Evolutionary conservation across 495 filamentous ascomycete species (phyloP), one percentile per base, ranked within the genome.

Genomic region (Neurospora sp.): DNA sequence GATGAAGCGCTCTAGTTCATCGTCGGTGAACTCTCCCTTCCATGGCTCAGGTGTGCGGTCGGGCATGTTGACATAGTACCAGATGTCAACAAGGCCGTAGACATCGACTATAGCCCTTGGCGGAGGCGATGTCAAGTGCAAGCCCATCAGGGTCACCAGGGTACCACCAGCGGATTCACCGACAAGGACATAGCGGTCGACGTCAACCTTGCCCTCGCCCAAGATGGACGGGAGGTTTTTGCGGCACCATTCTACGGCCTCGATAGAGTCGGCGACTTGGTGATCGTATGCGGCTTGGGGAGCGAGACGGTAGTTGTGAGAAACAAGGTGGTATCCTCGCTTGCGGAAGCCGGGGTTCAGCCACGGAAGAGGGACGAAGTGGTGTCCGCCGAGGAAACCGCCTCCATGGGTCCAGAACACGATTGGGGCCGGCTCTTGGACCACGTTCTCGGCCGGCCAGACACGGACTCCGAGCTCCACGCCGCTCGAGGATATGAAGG

Each of bases 271-370:
- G 48, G 72, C 72, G 1, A 81, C 71, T 66, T 80, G 78, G 9
- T 78, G 75, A 31, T 77, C 77, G 2, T 77, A 16, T 0, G 75
- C 66, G 2, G 73, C 78, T 59, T 81, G 79, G 20, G 79, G 79
- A 2, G 73, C 77, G 5, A 81, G 76, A 3, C 79, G 77, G 74
- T 81, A 81, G 73, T 76, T 81, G 78, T 77, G 78, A 7, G 78
- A 77, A 40, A 80, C 72, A 9, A 81, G 62, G 72, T 81, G 79
- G 72, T 79, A 79, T 20, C 76, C 77, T 7, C 74, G 74, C 39
- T 70, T 16, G 20, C 75, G 75, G 48, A 80, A 77, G 48, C 74
- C 79, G 23, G 76, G 73, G 1, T 23, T 31, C 70, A 81, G 66
- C 79, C 78, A 80, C 4, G 74, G 73, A 46, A 74, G 72, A 0